Base-by-base conservation (phyloP, 345 rosid species). In the Populus euphratica region DNA sequence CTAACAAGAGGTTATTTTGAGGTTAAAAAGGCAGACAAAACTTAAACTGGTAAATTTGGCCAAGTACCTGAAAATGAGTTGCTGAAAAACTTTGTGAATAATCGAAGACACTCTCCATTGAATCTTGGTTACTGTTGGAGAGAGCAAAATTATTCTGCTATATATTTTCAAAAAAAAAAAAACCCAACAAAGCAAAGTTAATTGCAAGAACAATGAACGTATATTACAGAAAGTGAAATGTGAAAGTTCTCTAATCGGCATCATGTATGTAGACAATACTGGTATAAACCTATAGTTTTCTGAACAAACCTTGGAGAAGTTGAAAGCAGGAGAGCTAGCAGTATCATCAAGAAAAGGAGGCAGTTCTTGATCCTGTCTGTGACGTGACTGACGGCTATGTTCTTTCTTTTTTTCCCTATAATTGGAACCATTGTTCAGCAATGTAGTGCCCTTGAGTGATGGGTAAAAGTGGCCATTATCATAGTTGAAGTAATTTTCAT, bases 311-410 rank as follows among this genome's bases (percentile, higher is more conserved):
- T 82, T 85, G 82, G 88, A 82, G 76, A 84, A 85, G 81, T 76
- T 86, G 85, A 87, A 67, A 69, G 87, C 80, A 27, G 93, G 90
- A 83, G 99, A 94, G 81, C 96, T 94, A 61, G 99, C 99, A 65
- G 98, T 93, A 78, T 94, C 99, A 77, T 93, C 97, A 68, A 92
- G 96, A 74, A 89, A 71, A 61, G 91, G 83, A 73, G 86, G 78
- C 64, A 68, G 70, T 56, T 86, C 85, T 71, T 87, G 74, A 63
- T 84, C 78, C 68, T 80, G 79, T n/a, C 25, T 35, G 27, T 72
- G 79, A 65, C 84, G 78, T 41, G 47, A 11, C 47, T 43, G 47
- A 0, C 47, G 14, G 47, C 80, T 77, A 18, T 78, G 78, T 63
- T 91, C 90, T 77, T 82, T 88, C 66, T 61, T 79, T 52, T 68